Conservation (phyloP, 129 eudicot genomes). For the Lactuca sativa region DNA sequence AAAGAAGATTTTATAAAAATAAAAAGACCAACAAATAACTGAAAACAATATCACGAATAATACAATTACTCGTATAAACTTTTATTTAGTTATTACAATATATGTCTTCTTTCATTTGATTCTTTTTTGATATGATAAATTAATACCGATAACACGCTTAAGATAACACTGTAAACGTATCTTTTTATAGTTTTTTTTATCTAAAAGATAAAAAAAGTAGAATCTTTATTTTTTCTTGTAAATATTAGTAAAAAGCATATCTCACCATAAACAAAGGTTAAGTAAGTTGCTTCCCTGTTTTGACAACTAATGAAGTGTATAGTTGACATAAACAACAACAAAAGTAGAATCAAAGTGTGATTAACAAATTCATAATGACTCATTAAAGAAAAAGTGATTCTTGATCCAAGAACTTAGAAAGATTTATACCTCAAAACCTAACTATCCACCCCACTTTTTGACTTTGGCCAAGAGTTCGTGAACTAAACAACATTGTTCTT, state of each 20-base stretch:
- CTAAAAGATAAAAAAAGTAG: background rate
- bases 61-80: too few species aligned
- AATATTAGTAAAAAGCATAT: slow-evolving; percentile 21
- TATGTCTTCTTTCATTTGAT: background rate
- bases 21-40: too few species aligned
- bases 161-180: too few species aligned
- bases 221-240: background rate
- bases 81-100: background rate
- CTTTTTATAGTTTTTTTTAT: too few species aligned
- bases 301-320: slow-evolving; percentile 33
- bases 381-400: slow-evolving; percentile 26
- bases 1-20: too few species aligned
- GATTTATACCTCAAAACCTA: slow-evolving; percentile 25
- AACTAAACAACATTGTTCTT: background rate
- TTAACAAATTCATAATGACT: slow-evolving; percentile 23
- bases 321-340: slow-evolving; percentile 17
- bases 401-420: slow-evolving; percentile 24
- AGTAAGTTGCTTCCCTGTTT: slow-evolving; percentile 24
- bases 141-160: too few species aligned
- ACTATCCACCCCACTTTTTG: slow-evolving; percentile 14
- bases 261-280: slow-evolving; percentile 22
- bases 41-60: too few species aligned
- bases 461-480: slow-evolving; percentile 2
- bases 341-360: slow-evolving; percentile 25
- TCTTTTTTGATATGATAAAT: too few species aligned